Percentiles rank a stretch among this genome's conserved stretches.
Conservation (phyloP, 1,139 yeast species). For the Saccharomyces hybrid region DNA sequence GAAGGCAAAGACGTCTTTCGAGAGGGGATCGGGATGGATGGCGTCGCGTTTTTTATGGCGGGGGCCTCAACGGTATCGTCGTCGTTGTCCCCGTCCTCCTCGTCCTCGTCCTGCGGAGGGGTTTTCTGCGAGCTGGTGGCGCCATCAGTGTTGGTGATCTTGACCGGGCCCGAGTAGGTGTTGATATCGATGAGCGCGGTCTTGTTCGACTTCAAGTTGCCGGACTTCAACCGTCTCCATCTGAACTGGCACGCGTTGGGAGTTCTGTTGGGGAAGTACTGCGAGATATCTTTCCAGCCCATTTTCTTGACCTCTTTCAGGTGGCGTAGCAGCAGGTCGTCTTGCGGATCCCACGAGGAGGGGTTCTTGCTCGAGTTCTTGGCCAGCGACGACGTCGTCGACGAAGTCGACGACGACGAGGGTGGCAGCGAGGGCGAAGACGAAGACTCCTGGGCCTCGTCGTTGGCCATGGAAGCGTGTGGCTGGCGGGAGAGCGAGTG, state of each 20-base stretch:
- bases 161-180: constrained; percentile 14
- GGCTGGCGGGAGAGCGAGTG: constrained; percentile 12
- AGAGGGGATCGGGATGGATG: background rate
- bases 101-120: too few species aligned
- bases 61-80: background rate
- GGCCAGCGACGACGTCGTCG: constrained; percentile 4
- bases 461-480: background rate
- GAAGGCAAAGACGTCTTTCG: background rate
- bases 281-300: constrained; percentile 73
- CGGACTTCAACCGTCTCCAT: constrained; percentile 65
- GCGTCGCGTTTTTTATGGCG: background rate
- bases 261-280: constrained; percentile 59
- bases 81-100: background rate
- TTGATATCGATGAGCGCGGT: constrained; percentile 30
- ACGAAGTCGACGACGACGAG: background rate
- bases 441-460: background rate
- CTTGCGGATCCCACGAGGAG: constrained; percentile 71
- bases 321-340: constrained; percentile 59
- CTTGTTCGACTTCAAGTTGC: constrained; percentile 52
- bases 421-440: background rate
- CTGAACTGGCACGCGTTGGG: constrained; percentile 76
- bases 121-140: too few species aligned
- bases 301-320: constrained; percentile 62
- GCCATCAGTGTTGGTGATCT: constrained; percentile 6
- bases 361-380: constrained; percentile 38